Conservation (phyloP, 345 rosid genomes). For the Turnera subulata region DNA sequence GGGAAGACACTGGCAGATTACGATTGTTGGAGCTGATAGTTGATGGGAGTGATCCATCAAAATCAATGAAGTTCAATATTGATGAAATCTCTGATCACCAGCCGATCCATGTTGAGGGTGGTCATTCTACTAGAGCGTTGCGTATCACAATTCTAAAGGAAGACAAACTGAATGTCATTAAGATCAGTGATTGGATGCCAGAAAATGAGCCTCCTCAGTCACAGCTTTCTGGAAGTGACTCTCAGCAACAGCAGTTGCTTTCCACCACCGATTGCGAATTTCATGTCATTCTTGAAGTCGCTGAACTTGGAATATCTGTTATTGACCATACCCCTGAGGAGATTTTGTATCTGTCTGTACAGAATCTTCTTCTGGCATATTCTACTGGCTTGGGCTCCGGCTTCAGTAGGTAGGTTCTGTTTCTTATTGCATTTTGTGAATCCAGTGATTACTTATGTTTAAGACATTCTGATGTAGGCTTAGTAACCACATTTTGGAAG, state of each 20-base stretch:
- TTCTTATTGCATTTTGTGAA: conserved; percentile 11
- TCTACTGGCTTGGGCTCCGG: conserved; percentile 96
- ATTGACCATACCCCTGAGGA: conserved; percentile 97
- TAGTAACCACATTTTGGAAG: too few species aligned
- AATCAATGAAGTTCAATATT: conserved; percentile 58
- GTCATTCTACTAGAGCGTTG: conserved; percentile 58
- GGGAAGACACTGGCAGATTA: conserved; percentile 93
- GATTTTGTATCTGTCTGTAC: conserved; percentile 78
- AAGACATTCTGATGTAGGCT: too few species aligned
- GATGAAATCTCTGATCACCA: conserved; percentile 81
- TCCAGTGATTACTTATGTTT: too few species aligned
- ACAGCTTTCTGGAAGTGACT: conserved; percentile 40
- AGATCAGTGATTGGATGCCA: conserved; percentile 94
- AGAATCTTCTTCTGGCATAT: conserved; percentile 73
- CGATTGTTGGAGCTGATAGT: conserved; percentile 67
- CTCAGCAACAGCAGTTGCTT: conserved; percentile 41
- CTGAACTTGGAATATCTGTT: conserved; percentile 90
- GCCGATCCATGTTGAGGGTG: conserved; percentile 47
- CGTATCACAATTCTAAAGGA: conserved; percentile 76
- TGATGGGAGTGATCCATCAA: conserved; percentile 62
- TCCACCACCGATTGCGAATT: conserved; percentile 59
- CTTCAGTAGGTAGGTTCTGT: conserved; percentile 59
- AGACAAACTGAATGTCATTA: conserved; percentile 71
- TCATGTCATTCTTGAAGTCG: conserved; percentile 80
- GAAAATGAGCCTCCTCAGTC: conserved; percentile 58